Percentiles rank a stretch among this genome's conserved stretches.
phyloP scores from a whole-genome alignment of 345 rosid species.

The Hibiscus syriacus region DNA sequence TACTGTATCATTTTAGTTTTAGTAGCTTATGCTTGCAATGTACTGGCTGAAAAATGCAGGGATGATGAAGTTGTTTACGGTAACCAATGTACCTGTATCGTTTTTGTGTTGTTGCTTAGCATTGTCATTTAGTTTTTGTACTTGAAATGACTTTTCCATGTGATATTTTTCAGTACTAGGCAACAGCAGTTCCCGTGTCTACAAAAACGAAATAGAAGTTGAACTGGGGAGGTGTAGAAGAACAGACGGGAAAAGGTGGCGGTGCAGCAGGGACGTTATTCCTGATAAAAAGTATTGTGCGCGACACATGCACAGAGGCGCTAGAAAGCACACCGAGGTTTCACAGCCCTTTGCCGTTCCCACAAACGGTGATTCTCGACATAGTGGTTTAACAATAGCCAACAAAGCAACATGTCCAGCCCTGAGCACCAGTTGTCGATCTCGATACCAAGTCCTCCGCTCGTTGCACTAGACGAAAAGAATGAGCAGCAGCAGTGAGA shows the following conservation, averaged over 20 bases:
- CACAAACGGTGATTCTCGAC: background rate
- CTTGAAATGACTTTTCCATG: background rate
- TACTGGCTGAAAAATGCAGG: background rate
- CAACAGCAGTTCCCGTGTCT: constrained; percentile 15
- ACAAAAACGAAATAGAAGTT: constrained; percentile 22
- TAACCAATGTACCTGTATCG: too few relatives aligned
- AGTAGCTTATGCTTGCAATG: background rate
- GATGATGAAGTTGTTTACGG: too few relatives aligned
- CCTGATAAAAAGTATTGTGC: constrained; percentile 52
- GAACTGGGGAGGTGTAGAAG: constrained; percentile 60
- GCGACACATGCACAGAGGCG: constrained; percentile 66
- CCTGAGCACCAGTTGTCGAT: constrained; percentile 27
- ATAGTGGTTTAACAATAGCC: background rate
- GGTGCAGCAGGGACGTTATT: constrained; percentile 47
- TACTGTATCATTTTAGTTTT: background rate
- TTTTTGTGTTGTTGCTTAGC: background rate
- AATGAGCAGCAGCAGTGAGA: constrained; percentile 42
- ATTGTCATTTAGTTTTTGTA: background rate
- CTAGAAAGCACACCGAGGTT: constrained; percentile 19
- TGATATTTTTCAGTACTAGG: constrained; percentile 17
- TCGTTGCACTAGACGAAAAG: constrained; percentile 18
- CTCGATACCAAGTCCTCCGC: constrained; percentile 20
- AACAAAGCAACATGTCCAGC: constrained; percentile 5
- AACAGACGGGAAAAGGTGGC: constrained; percentile 86
- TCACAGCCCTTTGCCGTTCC: background rate